Conservation (phyloP, 73 alveolate genomes). For the Paramecium biaurelia region DNA sequence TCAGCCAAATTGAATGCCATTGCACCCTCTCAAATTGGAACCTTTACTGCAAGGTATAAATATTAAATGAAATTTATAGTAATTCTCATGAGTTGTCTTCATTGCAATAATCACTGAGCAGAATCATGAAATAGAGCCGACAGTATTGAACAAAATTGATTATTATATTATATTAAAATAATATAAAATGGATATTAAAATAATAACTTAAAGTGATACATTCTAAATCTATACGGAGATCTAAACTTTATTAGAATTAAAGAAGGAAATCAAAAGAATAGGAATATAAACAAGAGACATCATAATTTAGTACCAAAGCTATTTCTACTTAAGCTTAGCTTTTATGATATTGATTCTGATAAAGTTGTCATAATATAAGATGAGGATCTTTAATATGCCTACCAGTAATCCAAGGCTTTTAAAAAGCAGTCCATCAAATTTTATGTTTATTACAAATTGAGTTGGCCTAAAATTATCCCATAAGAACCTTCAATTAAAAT, state of each 20-base stretch:
- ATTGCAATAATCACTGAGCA: neutral
- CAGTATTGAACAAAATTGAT: slow-evolving; percentile 8
- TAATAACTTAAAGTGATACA: neutral
- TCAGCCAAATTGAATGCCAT: slow-evolving; percentile 23
- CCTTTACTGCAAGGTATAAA: slow-evolving; percentile 15
- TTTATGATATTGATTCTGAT: neutral
- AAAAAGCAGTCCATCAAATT: neutral
- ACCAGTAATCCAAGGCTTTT: neutral
- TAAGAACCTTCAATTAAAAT: neutral
- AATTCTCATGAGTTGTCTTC: neutral
- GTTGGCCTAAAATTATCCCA: neutral
- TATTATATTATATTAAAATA: neutral
- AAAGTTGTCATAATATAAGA: neutral
- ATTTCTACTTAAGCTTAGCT: neutral
- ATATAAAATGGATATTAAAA: slow-evolving; percentile 16
- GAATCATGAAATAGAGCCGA: slow-evolving; percentile 18
- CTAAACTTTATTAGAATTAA: neutral
- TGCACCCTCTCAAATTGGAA: slow-evolving; percentile 4
- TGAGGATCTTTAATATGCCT: neutral
- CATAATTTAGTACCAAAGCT: neutral
- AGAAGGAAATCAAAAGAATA: neutral
- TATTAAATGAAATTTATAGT: neutral
- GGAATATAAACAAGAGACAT: neutral
- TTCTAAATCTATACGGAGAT: neutral
- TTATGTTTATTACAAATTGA: neutral